Conservation (phyloP, 1,284 basidiomycete genomes). For the Marasmius oreades region DNA sequence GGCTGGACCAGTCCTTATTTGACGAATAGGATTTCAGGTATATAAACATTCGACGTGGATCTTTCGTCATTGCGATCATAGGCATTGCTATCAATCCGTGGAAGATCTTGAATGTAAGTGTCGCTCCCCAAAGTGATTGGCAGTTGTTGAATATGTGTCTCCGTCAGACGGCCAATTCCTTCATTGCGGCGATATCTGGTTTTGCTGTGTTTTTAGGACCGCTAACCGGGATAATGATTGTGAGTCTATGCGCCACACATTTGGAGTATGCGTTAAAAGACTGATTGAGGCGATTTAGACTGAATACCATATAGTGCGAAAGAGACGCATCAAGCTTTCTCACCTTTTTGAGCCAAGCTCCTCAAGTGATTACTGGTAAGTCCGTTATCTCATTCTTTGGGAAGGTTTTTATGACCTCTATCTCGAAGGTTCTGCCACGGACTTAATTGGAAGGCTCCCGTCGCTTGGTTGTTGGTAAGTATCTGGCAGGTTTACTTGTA, state of each 20-base stretch:
- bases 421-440: conserved; percentile 24
- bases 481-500: neutral
- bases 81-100: conserved; percentile 31
- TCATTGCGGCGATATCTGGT: conserved; percentile 28
- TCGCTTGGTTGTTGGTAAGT: conserved; percentile 27
- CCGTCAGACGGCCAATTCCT: conserved; percentile 26
- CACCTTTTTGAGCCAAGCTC: conserved; percentile 24
- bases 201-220: conserved; percentile 29
- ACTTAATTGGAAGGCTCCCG: conserved; percentile 27
- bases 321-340: conserved; percentile 23
- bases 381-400: neutral
- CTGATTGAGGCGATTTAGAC: conserved; percentile 14
- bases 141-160: neutral
- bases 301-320: conserved; percentile 25
- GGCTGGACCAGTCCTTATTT: neutral
- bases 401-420: too few relatives aligned
- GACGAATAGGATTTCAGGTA: conserved; percentile 13
- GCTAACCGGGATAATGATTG: conserved; percentile 29
- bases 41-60: conserved; percentile 26
- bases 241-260: conserved; percentile 16
- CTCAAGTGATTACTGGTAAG: conserved; percentile 27
- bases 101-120: conserved; percentile 27
- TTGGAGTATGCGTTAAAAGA: neutral
- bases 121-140: neutral
- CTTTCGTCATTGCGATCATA: conserved; percentile 25